phyloP scores from a whole-genome alignment of 1,284 basidiomycete genomes.

The Ceratobasidium sp. region DNA sequence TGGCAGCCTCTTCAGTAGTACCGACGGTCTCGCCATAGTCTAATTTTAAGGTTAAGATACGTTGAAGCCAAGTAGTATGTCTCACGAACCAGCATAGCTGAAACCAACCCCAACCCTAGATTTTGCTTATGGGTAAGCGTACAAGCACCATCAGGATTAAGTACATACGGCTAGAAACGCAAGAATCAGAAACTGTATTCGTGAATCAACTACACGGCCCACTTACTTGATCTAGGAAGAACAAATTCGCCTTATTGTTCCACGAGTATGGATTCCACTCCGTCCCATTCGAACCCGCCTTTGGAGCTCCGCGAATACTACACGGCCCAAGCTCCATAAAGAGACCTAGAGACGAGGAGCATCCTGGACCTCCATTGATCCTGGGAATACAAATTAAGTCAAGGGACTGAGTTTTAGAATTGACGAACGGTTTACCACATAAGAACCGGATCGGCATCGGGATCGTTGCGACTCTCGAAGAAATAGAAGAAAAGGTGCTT shows the following conservation, averaged over 20 bases:
- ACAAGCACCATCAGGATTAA: background rate
- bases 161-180: slow-evolving; percentile 24
- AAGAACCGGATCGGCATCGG: slow-evolving; percentile 59
- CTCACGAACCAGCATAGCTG: slow-evolving; percentile 39
- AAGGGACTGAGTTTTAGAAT: background rate
- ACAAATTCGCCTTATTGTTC: slow-evolving; percentile 76
- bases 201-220: background rate
- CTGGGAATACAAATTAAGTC: slow-evolving; percentile 69
- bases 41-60: slow-evolving; percentile 60
- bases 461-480: slow-evolving; percentile 81
- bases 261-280: slow-evolving; percentile 74
- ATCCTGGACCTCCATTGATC: slow-evolving; percentile 75
- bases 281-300: slow-evolving; percentile 58
- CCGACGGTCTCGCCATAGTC: slow-evolving; percentile 76
- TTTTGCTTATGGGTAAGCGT: background rate
- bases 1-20: slow-evolving; percentile 79
- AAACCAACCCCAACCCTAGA: slow-evolving; percentile 34
- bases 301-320: slow-evolving; percentile 48
- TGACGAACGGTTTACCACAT: slow-evolving; percentile 28
- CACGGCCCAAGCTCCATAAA: slow-evolving; percentile 75
- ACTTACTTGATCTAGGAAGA: slow-evolving; percentile 76
- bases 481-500: slow-evolving; percentile 87
- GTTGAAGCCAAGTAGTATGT: background rate
- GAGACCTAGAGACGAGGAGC: slow-evolving; percentile 73
- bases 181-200: background rate